Conservation (phyloP, 2,329 filamentous ascomycete species). For the Trematosphaeria pertusa region DNA sequence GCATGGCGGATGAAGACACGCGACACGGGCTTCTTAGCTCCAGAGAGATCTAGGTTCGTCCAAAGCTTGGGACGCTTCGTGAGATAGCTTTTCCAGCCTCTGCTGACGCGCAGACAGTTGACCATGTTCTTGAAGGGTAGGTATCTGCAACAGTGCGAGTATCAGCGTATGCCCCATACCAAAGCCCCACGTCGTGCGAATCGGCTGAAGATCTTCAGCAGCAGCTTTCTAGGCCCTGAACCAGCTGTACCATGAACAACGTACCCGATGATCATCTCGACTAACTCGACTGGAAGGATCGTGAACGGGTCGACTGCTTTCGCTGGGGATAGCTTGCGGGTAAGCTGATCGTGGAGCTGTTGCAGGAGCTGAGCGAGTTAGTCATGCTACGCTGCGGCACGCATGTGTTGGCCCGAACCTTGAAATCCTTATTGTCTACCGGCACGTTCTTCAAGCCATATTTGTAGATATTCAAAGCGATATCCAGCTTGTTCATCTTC, state of each 20-base stretch:
- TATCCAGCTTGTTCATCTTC: conserved; percentile 58
- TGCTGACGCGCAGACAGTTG: conserved; percentile 62
- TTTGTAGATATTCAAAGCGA: conserved; percentile 63
- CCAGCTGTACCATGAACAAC: no score
- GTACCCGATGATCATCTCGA: conserved; percentile 58
- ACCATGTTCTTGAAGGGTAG: conserved; percentile 61
- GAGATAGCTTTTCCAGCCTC: conserved; percentile 62
- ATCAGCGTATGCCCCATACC: no score
- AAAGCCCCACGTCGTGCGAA: no score
- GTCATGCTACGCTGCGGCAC: no score
- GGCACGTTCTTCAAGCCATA: conserved; percentile 63
- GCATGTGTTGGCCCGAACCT: no score
- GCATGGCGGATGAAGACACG: conserved; percentile 51
- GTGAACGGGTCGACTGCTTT: conserved; percentile 60
- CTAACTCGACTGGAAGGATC: conserved; percentile 62
- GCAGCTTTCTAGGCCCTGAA: no score
- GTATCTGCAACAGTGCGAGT: no score
- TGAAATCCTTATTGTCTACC: conserved; percentile 42
- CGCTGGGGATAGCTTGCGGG: conserved; percentile 49
- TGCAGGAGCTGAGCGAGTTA: conserved; percentile 57
- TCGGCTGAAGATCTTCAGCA: no score
- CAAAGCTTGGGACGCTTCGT: conserved; percentile 56
- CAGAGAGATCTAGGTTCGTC: conserved; percentile 61
- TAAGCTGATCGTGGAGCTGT: conserved; percentile 57
- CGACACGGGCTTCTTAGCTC: conserved; percentile 52